phyloP scores from a whole-genome alignment of 2,329 filamentous ascomycete genomes.

The Sporothrix luriei region DNA sequence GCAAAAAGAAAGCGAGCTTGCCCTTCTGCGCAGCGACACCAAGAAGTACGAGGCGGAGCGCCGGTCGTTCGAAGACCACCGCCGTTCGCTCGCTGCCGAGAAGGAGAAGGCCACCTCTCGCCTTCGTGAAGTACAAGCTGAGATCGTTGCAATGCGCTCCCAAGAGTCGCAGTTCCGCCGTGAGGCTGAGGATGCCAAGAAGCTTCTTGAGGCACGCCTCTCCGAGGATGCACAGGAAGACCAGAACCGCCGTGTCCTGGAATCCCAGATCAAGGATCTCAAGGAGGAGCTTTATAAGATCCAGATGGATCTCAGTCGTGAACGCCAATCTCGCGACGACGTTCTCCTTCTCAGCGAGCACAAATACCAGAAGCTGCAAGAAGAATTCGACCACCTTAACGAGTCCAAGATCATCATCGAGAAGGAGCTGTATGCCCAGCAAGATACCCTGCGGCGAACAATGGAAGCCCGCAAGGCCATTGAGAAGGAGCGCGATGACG shows the following conservation, averaged over 20 bases:
- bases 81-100: slow-evolving; percentile 67
- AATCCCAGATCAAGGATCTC: slow-evolving; percentile 83
- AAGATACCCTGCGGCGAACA: slow-evolving; percentile 84
- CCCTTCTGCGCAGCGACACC: slow-evolving; percentile 80
- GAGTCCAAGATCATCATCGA: slow-evolving; percentile 97
- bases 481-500: slow-evolving; percentile 86
- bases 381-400: slow-evolving; percentile 83
- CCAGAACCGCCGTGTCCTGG: slow-evolving; percentile 78
- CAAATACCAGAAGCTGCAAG: slow-evolving; percentile 77
- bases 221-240: slow-evolving; percentile 85
- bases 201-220: slow-evolving; percentile 81
- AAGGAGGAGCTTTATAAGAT: slow-evolving; percentile 82
- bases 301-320: slow-evolving; percentile 85
- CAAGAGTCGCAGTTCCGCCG: slow-evolving; percentile 83
- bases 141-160: slow-evolving; percentile 81
- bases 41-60: slow-evolving; percentile 82
- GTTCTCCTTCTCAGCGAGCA: slow-evolving; percentile 89
- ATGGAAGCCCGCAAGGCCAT: slow-evolving; percentile 78
- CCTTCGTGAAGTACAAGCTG: slow-evolving; percentile 82
- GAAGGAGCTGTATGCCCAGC: slow-evolving; percentile 94
- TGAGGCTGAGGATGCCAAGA: slow-evolving; percentile 86
- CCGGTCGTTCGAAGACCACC: slow-evolving; percentile 76
- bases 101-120: slow-evolving; percentile 77
- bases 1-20: slow-evolving; percentile 90
- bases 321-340: slow-evolving; percentile 91